Evolutionary conservation across 1,139 yeast species (phyloP).

Genomic region (Candida labiduridarum): DNA sequence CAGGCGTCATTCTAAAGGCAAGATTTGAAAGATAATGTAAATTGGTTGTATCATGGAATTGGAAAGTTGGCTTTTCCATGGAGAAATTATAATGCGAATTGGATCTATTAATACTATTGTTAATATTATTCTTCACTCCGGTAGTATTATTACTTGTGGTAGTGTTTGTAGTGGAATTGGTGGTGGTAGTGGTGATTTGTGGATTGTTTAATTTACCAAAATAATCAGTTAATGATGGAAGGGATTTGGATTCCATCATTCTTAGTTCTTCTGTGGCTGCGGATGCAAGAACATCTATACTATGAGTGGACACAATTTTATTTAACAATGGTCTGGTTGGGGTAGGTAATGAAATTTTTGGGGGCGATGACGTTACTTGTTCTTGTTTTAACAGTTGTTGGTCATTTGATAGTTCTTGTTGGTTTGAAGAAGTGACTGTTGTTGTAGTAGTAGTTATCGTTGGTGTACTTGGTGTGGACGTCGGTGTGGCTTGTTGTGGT

Average conservation of each 20-base stretch:
- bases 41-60: conserved; percentile 17
- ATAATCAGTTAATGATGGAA: conserved; percentile 67
- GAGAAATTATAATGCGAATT: conserved; percentile 2
- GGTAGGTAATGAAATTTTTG: conserved; percentile 2
- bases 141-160: conserved; percentile 2
- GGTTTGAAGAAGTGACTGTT: background rate
- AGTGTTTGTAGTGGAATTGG: background rate
- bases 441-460: background rate
- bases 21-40: conserved; percentile 33
- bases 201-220: conserved; percentile 27
- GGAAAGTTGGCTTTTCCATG: conserved; percentile 13
- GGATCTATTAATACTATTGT: conserved; percentile 1
- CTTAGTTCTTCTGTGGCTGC: conserved; percentile 82
- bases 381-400: background rate
- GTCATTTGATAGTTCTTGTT: background rate
- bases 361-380: background rate
- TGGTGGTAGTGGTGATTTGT: background rate
- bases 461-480: background rate
- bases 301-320: conserved; percentile 27
- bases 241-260: conserved; percentile 57
- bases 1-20: conserved; percentile 21
- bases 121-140: conserved; percentile 2
- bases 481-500: conserved; percentile 1
- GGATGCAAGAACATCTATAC: conserved; percentile 74
- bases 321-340: conserved; percentile 12